Evolutionary conservation across 441 rosid genomes (phyloP).

Genomic region (Metrosideros polymorpha): DNA sequence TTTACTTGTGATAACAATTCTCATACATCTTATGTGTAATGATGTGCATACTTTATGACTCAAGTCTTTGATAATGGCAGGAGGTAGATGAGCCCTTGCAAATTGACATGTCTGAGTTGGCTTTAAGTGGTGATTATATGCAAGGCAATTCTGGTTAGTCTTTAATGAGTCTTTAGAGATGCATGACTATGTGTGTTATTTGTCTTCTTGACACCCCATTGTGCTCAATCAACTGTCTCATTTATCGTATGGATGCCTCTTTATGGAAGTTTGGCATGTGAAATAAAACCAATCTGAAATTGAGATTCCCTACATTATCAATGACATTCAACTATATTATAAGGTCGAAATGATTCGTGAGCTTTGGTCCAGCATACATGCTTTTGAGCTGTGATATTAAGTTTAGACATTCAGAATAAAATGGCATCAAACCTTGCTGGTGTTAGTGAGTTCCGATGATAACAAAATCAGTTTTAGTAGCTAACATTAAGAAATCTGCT

Average conservation of each 20-base stretch:
- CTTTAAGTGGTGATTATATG: constrained; percentile 63
- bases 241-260: neutral
- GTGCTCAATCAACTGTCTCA: neutral
- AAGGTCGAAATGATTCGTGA: neutral
- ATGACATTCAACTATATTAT: neutral
- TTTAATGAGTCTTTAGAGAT: neutral
- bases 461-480: neutral
- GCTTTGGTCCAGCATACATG: neutral
- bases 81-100: constrained; percentile 88
- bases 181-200: neutral
- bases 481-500: neutral
- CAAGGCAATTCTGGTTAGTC: constrained; percentile 57
- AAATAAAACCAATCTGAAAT: neutral
- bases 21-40: neutral
- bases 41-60: neutral
- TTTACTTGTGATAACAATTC: neutral
- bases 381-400: neutral
- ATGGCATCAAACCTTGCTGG: neutral
- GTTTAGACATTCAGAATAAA: neutral
- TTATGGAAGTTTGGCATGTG: neutral
- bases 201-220: neutral
- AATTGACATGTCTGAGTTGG: constrained; percentile 77
- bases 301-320: neutral
- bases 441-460: neutral
- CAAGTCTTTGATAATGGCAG: constrained; percentile 28